phyloP scores from a whole-genome alignment of 2,329 filamentous ascomycete species.

The Beauveria medogensis region DNA sequence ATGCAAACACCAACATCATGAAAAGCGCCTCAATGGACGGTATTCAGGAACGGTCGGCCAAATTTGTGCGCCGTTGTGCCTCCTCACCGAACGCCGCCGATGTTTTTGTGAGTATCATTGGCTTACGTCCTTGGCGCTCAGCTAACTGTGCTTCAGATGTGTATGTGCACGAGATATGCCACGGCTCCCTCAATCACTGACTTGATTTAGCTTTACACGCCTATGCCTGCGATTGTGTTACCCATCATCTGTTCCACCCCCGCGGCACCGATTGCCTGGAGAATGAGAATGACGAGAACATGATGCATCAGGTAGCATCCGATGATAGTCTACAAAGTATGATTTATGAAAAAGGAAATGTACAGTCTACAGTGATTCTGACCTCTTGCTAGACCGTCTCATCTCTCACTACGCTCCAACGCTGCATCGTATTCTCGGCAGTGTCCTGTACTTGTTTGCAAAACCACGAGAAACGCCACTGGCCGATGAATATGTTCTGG shows the following conservation, averaged over 20 bases:
- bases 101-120: slow-evolving; percentile 44
- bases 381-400: slow-evolving; percentile 42
- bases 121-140: not conserved
- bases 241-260: slow-evolving; percentile 62
- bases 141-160: slow-evolving; percentile 20
- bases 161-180: slow-evolving; percentile 16
- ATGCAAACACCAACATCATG: slow-evolving; percentile 61
- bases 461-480: slow-evolving; percentile 50
- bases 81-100: slow-evolving; percentile 41
- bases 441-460: slow-evolving; percentile 38
- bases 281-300: slow-evolving; percentile 45
- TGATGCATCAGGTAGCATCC: slow-evolving; percentile 62
- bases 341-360: slow-evolving; percentile 16
- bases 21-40: slow-evolving; percentile 45
- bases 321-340: slow-evolving; percentile 60
- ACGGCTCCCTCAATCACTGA: slow-evolving; percentile 13
- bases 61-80: slow-evolving; percentile 47
- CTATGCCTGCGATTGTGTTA: slow-evolving; percentile 62
- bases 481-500: slow-evolving; percentile 50
- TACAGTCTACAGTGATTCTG: slow-evolving; percentile 6
- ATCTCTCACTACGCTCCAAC: slow-evolving; percentile 49
- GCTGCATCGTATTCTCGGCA: slow-evolving; percentile 39
- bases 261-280: slow-evolving; percentile 54
- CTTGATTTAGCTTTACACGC: slow-evolving; percentile 43
- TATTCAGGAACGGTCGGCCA: slow-evolving; percentile 47